Base-by-base conservation (phyloP, 2,329 filamentous ascomycete genomes). In the Aspergillus costaricaensis region DNA sequence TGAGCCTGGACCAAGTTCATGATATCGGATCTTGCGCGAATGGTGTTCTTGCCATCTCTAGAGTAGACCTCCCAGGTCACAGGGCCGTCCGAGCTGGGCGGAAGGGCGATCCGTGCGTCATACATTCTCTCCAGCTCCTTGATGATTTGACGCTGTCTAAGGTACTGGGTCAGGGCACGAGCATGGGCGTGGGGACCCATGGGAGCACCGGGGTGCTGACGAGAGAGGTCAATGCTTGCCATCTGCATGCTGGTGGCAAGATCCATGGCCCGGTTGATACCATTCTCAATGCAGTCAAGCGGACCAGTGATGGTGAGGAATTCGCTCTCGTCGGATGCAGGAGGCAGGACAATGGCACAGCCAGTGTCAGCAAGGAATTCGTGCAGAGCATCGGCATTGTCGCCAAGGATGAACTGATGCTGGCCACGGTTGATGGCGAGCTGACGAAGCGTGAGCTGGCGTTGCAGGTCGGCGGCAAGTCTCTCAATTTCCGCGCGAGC, bases 381-480 rank as follows among this genome's bases (percentile, higher is more conserved):
- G 60, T 97, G 87, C 36, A 91, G 82, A 17, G 91, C 88, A 63
- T 91, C 85, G 62, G 91, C 92, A 63, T 88, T 86, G 63, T 94
- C 88, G 55, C 94, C 94, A 64, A 96, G 88, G 72, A 99, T 95
- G 81, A 97, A 98, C 75, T 96, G 93, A 75, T 98, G 95, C 55
- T 92, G 88, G 52, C 91, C 92, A 63, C 89, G 89, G 75, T 94
- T 90, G 68, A 98, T 91, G 5, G 89, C 86, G 44, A 92, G 81
- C 75, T 96, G 89, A 68, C 95, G 87, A 52, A 95, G 81, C 44
- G 89, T 86, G 53, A 98, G 82, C 73, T 91, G 87, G 61, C 86
- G 86, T 67, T 89, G 87, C 21, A 99, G 85, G 71, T 94, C 85
- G 62, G 89, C 86, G 6, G 88, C 91, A 60, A 89, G 86, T 52